Evolutionary conservation across 75 land plant species (phyloP), one percentile per base, ranked within the genome.

Genomic region (Azolla pinnata): DNA sequence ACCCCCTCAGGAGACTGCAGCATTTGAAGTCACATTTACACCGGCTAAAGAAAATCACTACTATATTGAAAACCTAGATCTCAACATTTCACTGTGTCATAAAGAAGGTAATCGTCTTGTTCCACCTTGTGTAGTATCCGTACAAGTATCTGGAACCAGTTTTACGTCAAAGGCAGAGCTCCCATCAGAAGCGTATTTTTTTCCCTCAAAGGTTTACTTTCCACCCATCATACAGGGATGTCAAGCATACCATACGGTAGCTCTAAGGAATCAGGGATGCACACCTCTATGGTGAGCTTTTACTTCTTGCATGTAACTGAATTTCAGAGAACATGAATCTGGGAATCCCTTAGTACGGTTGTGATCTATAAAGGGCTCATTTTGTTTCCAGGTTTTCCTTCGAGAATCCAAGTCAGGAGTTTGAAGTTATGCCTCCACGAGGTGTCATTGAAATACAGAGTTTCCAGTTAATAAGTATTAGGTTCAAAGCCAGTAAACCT

Each of bases 391-490:
- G 72, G 59, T 69, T 63, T 62, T 40, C 50, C 19, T 62, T 56
- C 40, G 51, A 47, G 26, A 40, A 35, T 58, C 63, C 56, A 33
- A 56, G 59, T 24, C 29, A 24, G 2, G 71, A 54, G 46, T 73
- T 73, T 49, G n/a, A 35, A 40, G 31, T 73, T 34, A 73, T 59
- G 44, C 75, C 75, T 27, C 33, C 51, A 21, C 55, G 67, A 30
- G 75, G 75, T 27, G 24, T 73, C 33, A 44, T 73, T 67, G 61
- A 59, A 54, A 51, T 53, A 9, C 44, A 61, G 33, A 63, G 60
- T 12, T 66, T 73, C 32, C 62, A 73, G 27, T 21, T 73, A 12
- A 60, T 73, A 26, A 67, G 44, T 53, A 60, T 73, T 53, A 54
- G 64, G 31, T 73, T 52, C 56, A 49, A 65, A 12, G 75, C 70